Base-by-base conservation (phyloP, 352 stramenopile species). In the Peronospora farinosa region DNA sequence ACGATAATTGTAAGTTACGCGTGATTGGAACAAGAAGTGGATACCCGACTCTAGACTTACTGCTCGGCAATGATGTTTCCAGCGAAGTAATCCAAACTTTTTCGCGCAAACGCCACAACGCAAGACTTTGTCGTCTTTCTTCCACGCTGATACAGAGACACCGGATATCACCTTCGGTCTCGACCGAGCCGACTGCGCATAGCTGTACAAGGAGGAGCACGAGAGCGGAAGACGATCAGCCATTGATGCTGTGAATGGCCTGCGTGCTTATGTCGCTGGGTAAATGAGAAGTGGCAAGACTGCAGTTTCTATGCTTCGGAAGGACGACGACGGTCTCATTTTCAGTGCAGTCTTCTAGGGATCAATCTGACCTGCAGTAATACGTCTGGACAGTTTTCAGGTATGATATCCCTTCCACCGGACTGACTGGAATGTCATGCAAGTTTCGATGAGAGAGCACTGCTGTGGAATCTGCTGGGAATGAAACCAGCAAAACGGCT, bases 11-110 rank as follows among this genome's bases (percentile, higher is more conserved):
- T 73, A n/a, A 74, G 61, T 17, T 40, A 40, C 17, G 9, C 11
- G n/a, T 48, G 7, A 12, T 15, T 45, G 42, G 19, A 19, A 37
- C 12, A 49, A 13, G 19, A 23, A 13, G n/a, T 40, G 36, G 9
- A 11, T 0, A 32, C 3, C 54, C 2, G 13, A n/a, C 6, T 3
- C 5, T 30, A 16, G 36, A 58, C 71, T 60, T 81, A 86, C 74
- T 45, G 69, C 74, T 56, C 75, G 61, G 42, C 78, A 88, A 54
- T 88, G 78, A 45, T 88, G 74, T 36, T 77, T 79, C 40, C 78
- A 74, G 23, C 78, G 63, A 19, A 88, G 58, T 38, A 88, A 56
- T 0, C 58, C 61, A 41, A 88, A 88, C 39, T 79, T 82, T 42
- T 84, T 84, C 32, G 72, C 49, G 59, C 78, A 88, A 39, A 86